These are phyloP conservation scores for Rubroboletus pulcherrimus DNA, from an alignment of 768 basidiomycete species.

Conservation along the genomic window DNA sequence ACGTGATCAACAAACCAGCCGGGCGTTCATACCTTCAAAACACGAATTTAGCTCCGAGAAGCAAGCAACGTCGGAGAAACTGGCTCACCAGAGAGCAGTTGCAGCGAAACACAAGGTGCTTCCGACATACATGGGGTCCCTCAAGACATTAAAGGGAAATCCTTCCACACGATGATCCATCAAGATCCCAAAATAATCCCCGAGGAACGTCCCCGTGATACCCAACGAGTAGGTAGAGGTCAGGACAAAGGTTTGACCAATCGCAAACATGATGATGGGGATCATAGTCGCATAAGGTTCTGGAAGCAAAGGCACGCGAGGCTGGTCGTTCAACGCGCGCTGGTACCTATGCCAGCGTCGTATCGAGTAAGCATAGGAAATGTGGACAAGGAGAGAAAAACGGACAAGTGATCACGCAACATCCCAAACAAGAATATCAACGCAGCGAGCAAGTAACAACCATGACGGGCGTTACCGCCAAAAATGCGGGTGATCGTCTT, in stretches of 20 bases:
- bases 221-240: slow-evolving; percentile 89
- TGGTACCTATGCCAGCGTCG: slow-evolving; percentile 54
- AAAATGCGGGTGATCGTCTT: slow-evolving; percentile 85
- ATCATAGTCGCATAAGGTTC: slow-evolving; percentile 59
- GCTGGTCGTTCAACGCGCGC: slow-evolving; percentile 73
- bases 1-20: slow-evolving; percentile 74
- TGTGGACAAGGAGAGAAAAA: slow-evolving; percentile 5
- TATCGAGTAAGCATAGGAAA: neutral
- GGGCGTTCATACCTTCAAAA: slow-evolving; percentile 74
- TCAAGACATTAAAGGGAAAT: slow-evolving; percentile 93
- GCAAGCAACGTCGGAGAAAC: neutral
- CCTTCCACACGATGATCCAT: slow-evolving; percentile 90
- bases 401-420: slow-evolving; percentile 81
- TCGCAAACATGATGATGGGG: slow-evolving; percentile 55
- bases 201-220: slow-evolving; percentile 89
- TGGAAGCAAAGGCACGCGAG: slow-evolving; percentile 60
- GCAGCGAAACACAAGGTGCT: slow-evolving; percentile 88
- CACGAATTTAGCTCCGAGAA: neutral
- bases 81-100: slow-evolving; percentile 76
- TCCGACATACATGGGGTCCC: slow-evolving; percentile 97
- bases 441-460: slow-evolving; percentile 84
- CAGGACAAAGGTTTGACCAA: slow-evolving; percentile 83
- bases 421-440: slow-evolving; percentile 85
- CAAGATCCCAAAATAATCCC: slow-evolving; percentile 79
- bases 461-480: slow-evolving; percentile 65